Evolutionary conservation across 108 stramenopile species (phyloP).

Genomic region (Cylindrotheca closterium): DNA sequence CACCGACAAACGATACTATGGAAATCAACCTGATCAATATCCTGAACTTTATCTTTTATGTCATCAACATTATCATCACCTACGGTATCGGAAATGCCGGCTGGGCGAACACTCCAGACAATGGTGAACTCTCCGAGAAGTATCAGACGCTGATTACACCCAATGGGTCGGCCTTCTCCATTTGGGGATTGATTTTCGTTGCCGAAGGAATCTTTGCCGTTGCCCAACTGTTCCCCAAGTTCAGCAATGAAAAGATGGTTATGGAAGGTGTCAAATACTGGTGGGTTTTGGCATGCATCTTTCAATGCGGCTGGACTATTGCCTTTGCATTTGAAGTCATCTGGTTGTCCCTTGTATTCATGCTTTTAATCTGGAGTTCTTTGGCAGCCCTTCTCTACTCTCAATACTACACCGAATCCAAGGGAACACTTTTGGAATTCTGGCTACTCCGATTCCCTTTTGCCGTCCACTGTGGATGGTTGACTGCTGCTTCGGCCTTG

Average conservation of each 20-base stretch:
- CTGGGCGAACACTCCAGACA: slow-evolving; percentile 33
- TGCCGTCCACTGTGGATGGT: slow-evolving; percentile 11
- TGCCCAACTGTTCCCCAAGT: slow-evolving; percentile 39
- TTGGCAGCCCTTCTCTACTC: neutral
- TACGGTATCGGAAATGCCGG: slow-evolving; percentile 54
- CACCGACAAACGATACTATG: neutral
- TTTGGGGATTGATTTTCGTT: slow-evolving; percentile 82
- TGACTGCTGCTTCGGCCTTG: slow-evolving; percentile 5
- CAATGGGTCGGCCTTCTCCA: slow-evolving; percentile 59
- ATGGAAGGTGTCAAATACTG: slow-evolving; percentile 53
- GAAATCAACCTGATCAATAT: slow-evolving; percentile 32
- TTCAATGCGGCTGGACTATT: slow-evolving; percentile 72
- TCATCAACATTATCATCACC: slow-evolving; percentile 55
- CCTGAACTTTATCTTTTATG: slow-evolving; percentile 64
- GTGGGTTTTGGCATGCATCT: slow-evolving; percentile 50
- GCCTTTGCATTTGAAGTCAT: slow-evolving; percentile 71
- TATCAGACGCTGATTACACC: slow-evolving; percentile 88
- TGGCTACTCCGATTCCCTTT: slow-evolving; percentile 6
- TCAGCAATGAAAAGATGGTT: slow-evolving; percentile 43
- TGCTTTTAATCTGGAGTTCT: neutral
- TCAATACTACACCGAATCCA: slow-evolving; percentile 4
- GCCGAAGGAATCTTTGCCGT: slow-evolving; percentile 59
- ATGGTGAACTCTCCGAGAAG: slow-evolving; percentile 59
- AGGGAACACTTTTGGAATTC: neutral
- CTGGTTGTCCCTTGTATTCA: neutral